These are phyloP conservation scores for Cladorrhinum sp. DNA, from an alignment of 2,329 filamentous ascomycete genomes.

Conservation along the genomic window DNA sequence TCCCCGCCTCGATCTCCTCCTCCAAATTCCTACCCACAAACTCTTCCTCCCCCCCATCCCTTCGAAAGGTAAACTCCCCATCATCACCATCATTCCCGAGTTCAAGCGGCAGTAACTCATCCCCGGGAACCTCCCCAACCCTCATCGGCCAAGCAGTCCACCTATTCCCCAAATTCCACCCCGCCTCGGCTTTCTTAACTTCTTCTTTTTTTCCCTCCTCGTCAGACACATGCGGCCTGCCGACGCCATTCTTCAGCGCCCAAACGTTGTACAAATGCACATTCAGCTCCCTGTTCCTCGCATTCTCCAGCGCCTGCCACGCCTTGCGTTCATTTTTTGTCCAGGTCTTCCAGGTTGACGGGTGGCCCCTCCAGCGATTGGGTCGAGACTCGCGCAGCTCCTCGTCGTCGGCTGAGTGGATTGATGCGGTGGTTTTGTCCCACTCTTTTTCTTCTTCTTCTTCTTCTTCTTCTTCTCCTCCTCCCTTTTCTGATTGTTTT, in stretches of 20 bases:
- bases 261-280: slow-evolving; percentile 78
- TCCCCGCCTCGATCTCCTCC: slow-evolving; percentile 65
- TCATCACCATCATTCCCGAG: slow-evolving; percentile 39
- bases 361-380: slow-evolving; percentile 69
- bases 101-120: slow-evolving; percentile 43
- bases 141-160: slow-evolving; percentile 89
- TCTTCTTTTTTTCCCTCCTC: slow-evolving; percentile 18
- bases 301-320: slow-evolving; percentile 59
- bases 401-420: slow-evolving; percentile 42
- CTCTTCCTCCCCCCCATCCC: slow-evolving; percentile 30
- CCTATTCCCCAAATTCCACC: slow-evolving; percentile 47
- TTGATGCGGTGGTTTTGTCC: slow-evolving; percentile 39
- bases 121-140: slow-evolving; percentile 57
- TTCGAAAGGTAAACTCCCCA: slow-evolving; percentile 51
- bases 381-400: slow-evolving; percentile 52
- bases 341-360: slow-evolving; percentile 62
- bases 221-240: not conserved
- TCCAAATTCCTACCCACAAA: slow-evolving; percentile 60
- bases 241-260: slow-evolving; percentile 47
- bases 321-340: slow-evolving; percentile 63
- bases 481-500: not conserved
- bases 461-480: slow-evolving; percentile 17
- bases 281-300: slow-evolving; percentile 64
- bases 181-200: slow-evolving; percentile 9
- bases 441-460: slow-evolving; percentile 31